Base-by-base conservation (phyloP, 108 stramenopile species). In the Ochromonas danica region DNA sequence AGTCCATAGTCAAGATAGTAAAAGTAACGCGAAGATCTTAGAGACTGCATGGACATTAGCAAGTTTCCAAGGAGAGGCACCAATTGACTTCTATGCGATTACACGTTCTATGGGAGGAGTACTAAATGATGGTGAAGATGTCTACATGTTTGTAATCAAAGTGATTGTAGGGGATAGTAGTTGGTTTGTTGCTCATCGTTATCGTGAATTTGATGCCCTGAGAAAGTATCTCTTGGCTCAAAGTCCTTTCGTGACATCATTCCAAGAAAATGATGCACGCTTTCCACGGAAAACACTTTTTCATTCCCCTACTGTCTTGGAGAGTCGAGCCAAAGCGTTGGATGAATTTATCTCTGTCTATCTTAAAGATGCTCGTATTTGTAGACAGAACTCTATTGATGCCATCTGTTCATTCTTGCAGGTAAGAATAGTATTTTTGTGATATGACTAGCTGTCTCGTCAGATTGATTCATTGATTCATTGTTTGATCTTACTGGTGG, bases 111-210 rank as follows among this genome's bases (percentile, higher is more conserved):
- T 67, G 27, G 63, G 10, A 10, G 31, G 63, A 67, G 25, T 14
- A 67, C 35, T 36, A 28, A 28, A 22, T 10, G 31, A 67, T 35
- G 35, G 63, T 10, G 63, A 36, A 28, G 63, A 67, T 31, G 27
- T 67, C 6, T 3, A 14, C 30, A 36, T 10, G 6, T 67, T 67
- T 36, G 27, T 67, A 28, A 67, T 67, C 6, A 33, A 67, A 25
- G 63, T 67, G 3, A 35, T 25, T 67, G 17, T 67, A 35, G 63
- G 35, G 6, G 31, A 36, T 6, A 10, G 14, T 28, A 22, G 31
- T 31, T 67, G 63, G 63, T 67, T 35, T 36, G 63, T 67, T 22
- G 31, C 35, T 67, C 63, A 36, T 10, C 63, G 63, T 6, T 67
- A 67, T 25, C 3, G 35, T 33, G 63, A 67, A 10, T 67, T 67